Conservation (phyloP, 345 rosid genomes). For the Erysimum cheiranthoides region DNA sequence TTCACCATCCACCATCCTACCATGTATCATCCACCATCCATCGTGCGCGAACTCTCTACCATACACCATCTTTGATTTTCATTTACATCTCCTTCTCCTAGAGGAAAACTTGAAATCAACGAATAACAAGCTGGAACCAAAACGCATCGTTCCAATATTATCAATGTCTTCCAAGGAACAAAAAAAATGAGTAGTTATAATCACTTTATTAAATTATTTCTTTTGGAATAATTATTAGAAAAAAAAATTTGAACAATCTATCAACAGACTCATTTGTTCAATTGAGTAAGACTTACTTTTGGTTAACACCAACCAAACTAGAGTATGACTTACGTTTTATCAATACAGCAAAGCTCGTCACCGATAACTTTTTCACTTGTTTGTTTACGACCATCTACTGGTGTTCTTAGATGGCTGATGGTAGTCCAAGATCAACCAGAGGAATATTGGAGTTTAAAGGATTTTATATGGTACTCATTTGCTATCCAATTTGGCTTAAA, state of each 20-base stretch:
- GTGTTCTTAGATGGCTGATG: neutral
- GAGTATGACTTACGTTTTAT: slow-evolving; percentile 41
- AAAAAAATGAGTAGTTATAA: no score
- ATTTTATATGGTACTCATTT: neutral
- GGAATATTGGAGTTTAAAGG: neutral
- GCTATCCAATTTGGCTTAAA: neutral
- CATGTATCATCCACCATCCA: neutral
- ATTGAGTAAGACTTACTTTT: slow-evolving; percentile 37
- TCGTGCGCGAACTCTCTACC: neutral
- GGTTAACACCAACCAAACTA: slow-evolving; percentile 38
- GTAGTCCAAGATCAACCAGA: neutral
- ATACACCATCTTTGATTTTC: neutral
- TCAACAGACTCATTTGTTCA: slow-evolving; percentile 21
- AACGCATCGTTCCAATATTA: neutral
- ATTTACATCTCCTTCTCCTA: neutral
- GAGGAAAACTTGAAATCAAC: neutral
- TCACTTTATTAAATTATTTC: no score
- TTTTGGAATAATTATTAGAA: no score
- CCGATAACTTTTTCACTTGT: neutral
- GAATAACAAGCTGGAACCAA: neutral
- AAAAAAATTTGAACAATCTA: neutral
- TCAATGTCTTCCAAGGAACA: neutral
- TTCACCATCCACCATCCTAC: neutral
- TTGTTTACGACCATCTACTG: neutral
- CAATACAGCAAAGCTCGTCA: slow-evolving; percentile 15